These are phyloP conservation scores for Hypoxylon rubiginosum DNA, from an alignment of 2,329 filamentous ascomycete species.

Conservation along the genomic window DNA sequence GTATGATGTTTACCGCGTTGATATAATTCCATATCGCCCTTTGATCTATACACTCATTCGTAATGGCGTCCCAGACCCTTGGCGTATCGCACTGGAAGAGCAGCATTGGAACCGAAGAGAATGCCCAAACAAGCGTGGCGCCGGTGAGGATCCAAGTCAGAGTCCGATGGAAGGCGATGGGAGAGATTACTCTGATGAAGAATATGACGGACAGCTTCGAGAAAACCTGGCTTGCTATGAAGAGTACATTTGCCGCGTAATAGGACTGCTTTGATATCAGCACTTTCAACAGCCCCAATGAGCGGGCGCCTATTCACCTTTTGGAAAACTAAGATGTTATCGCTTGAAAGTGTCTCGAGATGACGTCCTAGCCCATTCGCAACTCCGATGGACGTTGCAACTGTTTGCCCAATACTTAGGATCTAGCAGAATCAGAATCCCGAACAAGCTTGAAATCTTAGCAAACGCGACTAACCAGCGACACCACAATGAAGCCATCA, in stretches of 20 bases:
- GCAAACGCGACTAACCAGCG: conserved; percentile 11
- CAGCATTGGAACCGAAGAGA: conserved; percentile 6
- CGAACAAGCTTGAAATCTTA: not conserved
- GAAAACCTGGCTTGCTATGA: conserved; percentile 23
- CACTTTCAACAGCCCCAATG: not conserved
- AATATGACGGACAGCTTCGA: conserved; percentile 26
- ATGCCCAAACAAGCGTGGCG: conserved; percentile 15
- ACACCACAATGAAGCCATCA: conserved; percentile 20
- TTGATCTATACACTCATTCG: conserved; percentile 12
- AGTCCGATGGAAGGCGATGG: conserved; percentile 11
- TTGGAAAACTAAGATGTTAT: conserved; percentile 19
- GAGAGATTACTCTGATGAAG: conserved; percentile 23
- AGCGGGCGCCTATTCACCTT: conserved; percentile 4
- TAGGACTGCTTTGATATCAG: conserved; percentile 14
- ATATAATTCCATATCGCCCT: conserved; percentile 27
- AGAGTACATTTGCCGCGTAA: conserved; percentile 25
- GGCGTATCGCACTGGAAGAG: conserved; percentile 21
- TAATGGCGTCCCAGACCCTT: conserved; percentile 11
- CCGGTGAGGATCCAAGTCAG: conserved; percentile 15
- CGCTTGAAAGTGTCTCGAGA: conserved; percentile 14
- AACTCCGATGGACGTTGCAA: conserved; percentile 21
- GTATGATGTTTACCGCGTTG: conserved; percentile 15
- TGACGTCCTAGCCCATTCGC: conserved; percentile 26
- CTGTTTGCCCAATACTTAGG: conserved; percentile 19
- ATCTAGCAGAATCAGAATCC: conserved; percentile 18